These are phyloP conservation scores for Chaetothyriales sp. DNA, from an alignment of 2,329 filamentous ascomycete species.

Conservation along the genomic window DNA sequence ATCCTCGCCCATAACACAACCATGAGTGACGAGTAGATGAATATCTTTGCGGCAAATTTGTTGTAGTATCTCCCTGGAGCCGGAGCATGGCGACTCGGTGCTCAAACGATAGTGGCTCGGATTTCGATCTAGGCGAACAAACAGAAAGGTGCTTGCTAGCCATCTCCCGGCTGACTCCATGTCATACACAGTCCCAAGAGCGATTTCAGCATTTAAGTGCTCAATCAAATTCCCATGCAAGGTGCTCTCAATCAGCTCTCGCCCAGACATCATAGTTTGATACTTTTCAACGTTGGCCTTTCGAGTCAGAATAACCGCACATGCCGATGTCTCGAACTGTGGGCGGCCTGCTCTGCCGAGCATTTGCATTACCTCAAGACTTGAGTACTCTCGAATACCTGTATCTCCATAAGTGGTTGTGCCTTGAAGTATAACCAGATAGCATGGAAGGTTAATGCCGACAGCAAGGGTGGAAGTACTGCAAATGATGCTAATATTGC, in stretches of 20 bases:
- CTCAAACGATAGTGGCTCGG: constrained; percentile 52
- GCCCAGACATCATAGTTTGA: constrained; percentile 56
- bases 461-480: constrained; percentile 76
- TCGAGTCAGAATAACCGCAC: constrained; percentile 66
- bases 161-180: constrained; percentile 53
- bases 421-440: constrained; percentile 70
- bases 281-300: constrained; percentile 50
- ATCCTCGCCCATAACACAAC: constrained; percentile 38
- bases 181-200: constrained; percentile 55
- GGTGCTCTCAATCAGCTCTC: constrained; percentile 60
- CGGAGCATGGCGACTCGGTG: background rate
- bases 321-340: constrained; percentile 63
- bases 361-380: constrained; percentile 84
- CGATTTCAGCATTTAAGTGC: constrained; percentile 72
- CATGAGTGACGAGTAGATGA: constrained; percentile 43
- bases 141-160: constrained; percentile 64
- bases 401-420: constrained; percentile 51
- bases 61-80: background rate
- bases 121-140: constrained; percentile 56
- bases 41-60: constrained; percentile 48
- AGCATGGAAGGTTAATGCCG: constrained; percentile 69
- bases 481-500: constrained; percentile 66
- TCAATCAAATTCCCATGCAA: constrained; percentile 67
- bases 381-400: constrained; percentile 55
- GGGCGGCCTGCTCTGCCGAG: constrained; percentile 68